Base-by-base conservation (phyloP, 1,284 basidiomycete genomes). In the Exobasidium rhododendri region DNA sequence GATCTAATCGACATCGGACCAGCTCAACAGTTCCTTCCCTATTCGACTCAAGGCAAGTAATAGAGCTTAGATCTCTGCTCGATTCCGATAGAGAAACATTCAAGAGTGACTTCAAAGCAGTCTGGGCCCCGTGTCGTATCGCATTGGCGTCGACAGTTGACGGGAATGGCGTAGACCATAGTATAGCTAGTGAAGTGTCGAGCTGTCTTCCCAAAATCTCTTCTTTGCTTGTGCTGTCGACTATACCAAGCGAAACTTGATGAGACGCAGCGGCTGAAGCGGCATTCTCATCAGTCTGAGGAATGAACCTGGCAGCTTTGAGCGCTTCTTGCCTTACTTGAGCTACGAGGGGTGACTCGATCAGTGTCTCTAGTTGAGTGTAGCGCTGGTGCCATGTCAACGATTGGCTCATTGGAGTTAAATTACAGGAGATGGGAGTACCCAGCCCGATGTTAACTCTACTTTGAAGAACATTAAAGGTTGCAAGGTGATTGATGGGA, bases 1-100 rank as follows among this genome's bases (percentile, higher is more conserved):
- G 69, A 56, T 79, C 68, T 46, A 77, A 59, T 14, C 70, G 68
- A 58, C 67, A 73, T 26, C 75, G 73, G 56, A 77, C 74, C 47
- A 79, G 65, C 32, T 79, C 77, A 14, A 55, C 52, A 44, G 52
- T 55, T 3, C 52, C 52, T 31, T 40, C 32, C 3, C 52, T 44
- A 44, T 55, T 55, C 3, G 52, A 55, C 29, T 55, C 52, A 30
- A 55, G 30, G 32, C 32, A 55, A 20, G 20, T 44, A 11, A 55
- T 35, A 4, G 52, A 44, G 3, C n/a, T 17, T 14, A 55, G 28
- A 22, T 55, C 52, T 55, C 52, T 4, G 28, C 52, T 55, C 22
- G 52, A 55, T 6, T 55, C 52, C 14, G 4, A 26, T 6, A 55
- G 52, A 26, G 5, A n/a, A 2, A 22, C 2, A n/a, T 20, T 3